Evolutionary conservation across 345 rosid genomes (phyloP).

Genomic region (Orychophragmus violaceus): DNA sequence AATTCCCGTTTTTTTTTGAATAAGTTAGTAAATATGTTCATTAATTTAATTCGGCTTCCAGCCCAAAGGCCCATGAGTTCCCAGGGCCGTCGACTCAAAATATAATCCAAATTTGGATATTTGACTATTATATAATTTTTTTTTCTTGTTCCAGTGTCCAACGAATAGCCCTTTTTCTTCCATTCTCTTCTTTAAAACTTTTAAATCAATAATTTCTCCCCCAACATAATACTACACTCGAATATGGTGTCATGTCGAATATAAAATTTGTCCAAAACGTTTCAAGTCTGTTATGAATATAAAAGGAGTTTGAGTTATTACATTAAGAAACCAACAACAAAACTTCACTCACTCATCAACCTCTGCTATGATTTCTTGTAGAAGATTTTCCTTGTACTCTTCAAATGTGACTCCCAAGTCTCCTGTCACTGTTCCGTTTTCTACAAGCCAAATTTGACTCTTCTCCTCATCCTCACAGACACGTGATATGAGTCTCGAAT

Average conservation of each 20-base stretch:
- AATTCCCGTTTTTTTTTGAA: too few species aligned
- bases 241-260: neutral
- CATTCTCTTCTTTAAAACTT: too few species aligned
- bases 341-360: constrained; percentile 59
- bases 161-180: too few species aligned
- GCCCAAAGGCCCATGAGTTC: too few species aligned
- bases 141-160: too few species aligned
- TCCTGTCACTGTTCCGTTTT: constrained; percentile 70
- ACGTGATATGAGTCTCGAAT: constrained; percentile 80
- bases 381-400: constrained; percentile 82
- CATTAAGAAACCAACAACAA: constrained; percentile 15
- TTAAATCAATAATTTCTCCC: too few species aligned
- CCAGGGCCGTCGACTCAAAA: too few species aligned
- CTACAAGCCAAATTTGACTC: constrained; percentile 91
- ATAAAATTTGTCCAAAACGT: constrained; percentile 7
- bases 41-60: too few species aligned
- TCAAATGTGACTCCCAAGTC: constrained; percentile 63
- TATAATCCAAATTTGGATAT: too few species aligned
- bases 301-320: constrained; percentile 13
- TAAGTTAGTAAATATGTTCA: too few species aligned
- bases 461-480: constrained; percentile 86
- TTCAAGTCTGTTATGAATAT: neutral
- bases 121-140: too few species aligned
- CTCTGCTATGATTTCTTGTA: constrained; percentile 62
- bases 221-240: constrained; percentile 8